These are phyloP conservation scores for Neobulgaria alba DNA, from an alignment of 2,329 filamentous ascomycete species.

Conservation along the genomic window DNA sequence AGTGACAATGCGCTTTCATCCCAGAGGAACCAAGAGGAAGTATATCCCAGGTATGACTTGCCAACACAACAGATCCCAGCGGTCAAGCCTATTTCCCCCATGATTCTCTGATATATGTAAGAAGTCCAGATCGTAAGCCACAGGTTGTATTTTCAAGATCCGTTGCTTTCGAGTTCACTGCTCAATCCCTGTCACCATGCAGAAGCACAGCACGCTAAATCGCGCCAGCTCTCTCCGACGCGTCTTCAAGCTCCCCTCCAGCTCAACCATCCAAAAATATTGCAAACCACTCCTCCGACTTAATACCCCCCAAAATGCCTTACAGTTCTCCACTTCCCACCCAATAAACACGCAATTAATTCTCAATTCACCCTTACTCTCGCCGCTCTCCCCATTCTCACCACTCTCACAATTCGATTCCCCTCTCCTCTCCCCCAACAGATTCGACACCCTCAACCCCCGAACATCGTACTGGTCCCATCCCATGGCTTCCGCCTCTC, in stretches of 20 bases:
- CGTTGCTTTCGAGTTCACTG: too few species aligned
- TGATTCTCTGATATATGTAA: too few species aligned
- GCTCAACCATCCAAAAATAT: neutral
- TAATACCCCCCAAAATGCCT: neutral
- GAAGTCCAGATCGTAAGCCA: too few species aligned
- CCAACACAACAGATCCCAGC: neutral
- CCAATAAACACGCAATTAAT: neutral
- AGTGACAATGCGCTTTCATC: neutral
- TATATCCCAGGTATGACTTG: neutral
- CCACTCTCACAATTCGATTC: neutral
- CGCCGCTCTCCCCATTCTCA: too few species aligned
- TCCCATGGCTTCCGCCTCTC: slow-evolving; percentile 36
- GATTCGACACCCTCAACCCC: neutral
- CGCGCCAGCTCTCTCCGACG: neutral
- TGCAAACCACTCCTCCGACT: neutral
- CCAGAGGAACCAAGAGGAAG: neutral
- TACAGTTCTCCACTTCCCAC: neutral
- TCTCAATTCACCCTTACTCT: neutral
- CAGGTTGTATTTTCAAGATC: too few species aligned
- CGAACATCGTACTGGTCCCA: neutral
- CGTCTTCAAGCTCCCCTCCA: neutral
- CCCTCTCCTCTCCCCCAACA: neutral
- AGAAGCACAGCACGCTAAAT: neutral
- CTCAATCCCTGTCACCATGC: too few species aligned
- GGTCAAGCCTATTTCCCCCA: too few species aligned